Evolutionary conservation across 345 rosid species (phyloP).

Genomic region (Mercurialis annua): DNA sequence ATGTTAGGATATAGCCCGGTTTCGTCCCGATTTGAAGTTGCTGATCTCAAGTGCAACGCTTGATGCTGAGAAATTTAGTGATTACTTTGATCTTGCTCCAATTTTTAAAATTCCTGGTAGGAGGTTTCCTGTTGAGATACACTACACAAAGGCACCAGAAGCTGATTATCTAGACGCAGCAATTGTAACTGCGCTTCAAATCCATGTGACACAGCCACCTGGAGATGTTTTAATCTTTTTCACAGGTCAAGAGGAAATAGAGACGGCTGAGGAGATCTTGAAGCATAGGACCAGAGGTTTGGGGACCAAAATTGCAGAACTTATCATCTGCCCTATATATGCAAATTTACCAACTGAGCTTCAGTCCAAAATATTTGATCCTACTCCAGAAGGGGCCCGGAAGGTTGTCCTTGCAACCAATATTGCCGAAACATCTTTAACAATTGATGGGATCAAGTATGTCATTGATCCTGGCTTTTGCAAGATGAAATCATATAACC

Average conservation of each 20-base stretch:
- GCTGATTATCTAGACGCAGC: conserved; percentile 98
- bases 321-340: conserved; percentile 93
- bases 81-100: conserved; percentile 92
- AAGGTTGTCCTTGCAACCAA: conserved; percentile 96
- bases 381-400: conserved; percentile 95
- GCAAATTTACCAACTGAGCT: conserved; percentile 97
- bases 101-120: conserved; percentile 96
- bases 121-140: conserved; percentile 89
- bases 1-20: conserved; percentile 76
- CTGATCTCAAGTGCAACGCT: conserved; percentile 96
- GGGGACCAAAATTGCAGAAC: conserved; percentile 91
- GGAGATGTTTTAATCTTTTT: conserved; percentile 91
- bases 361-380: conserved; percentile 94
- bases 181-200: conserved; percentile 79
- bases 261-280: conserved; percentile 86
- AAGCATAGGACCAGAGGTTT: conserved; percentile 84
- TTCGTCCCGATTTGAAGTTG: conserved; percentile 78
- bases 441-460: conserved; percentile 89
- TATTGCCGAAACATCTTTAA: conserved; percentile 95
- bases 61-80: conserved; percentile 96
- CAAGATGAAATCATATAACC: conserved; percentile 95
- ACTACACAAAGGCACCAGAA: conserved; percentile 93
- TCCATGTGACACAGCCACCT: conserved; percentile 72
- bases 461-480: conserved; percentile 95
- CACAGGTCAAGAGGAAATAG: conserved; percentile 98